These are phyloP conservation scores for Agaricus bisporus DNA, from an alignment of 768 basidiomycete species.

Conservation along the genomic window DNA sequence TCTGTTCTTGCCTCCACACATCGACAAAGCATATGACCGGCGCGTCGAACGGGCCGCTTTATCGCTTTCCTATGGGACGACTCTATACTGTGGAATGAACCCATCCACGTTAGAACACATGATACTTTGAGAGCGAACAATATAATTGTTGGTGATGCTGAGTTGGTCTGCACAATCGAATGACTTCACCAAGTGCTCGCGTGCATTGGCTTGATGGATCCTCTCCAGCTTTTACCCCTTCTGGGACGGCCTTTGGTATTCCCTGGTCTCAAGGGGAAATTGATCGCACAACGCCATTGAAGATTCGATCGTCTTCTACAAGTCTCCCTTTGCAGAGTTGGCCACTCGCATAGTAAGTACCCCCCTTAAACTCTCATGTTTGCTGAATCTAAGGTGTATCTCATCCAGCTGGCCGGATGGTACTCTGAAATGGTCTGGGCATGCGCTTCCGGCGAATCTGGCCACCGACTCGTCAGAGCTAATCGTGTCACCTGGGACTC, in stretches of 20 bases:
- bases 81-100: not conserved
- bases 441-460: conserved; percentile 25
- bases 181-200: conserved; percentile 19
- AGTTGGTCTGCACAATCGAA: conserved; percentile 10
- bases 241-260: conserved; percentile 29
- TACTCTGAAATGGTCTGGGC: conserved; percentile 33
- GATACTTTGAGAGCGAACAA: not conserved
- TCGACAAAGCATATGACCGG: not conserved
- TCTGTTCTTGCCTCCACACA: not conserved
- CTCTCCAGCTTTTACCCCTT: conserved; percentile 22
- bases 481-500: conserved; percentile 24
- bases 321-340: conserved; percentile 21
- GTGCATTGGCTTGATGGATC: conserved; percentile 28
- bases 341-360: conserved; percentile 31
- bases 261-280: conserved; percentile 31
- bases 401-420: conserved; percentile 31
- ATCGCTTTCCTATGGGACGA: not conserved
- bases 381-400: not conserved
- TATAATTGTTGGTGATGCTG: not conserved
- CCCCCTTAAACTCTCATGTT: no score
- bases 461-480: conserved; percentile 17
- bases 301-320: conserved; percentile 1
- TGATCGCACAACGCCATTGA: conserved; percentile 29
- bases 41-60: not conserved
- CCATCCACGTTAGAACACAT: conserved; percentile 2